Conservation (phyloP, 768 basidiomycete species). For the Lactarius quietus region DNA sequence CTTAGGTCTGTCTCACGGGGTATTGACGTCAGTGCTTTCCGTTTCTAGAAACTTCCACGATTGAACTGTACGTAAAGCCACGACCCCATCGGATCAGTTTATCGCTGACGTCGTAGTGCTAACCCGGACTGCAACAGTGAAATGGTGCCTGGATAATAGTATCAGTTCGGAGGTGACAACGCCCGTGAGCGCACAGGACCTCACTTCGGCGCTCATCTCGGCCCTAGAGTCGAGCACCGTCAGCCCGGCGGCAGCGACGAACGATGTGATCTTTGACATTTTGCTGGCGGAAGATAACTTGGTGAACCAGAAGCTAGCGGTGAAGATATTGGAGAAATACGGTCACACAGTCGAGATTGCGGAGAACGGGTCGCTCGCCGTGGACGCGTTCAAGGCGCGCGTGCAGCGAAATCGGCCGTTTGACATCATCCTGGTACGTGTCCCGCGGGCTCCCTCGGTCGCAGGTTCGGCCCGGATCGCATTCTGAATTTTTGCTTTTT, state of each 20-base stretch:
- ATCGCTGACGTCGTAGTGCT: constrained; percentile 28
- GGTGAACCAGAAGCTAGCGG: constrained; percentile 93
- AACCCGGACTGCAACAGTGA: constrained; percentile 50
- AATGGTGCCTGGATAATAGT: constrained; percentile 96
- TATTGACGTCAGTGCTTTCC: constrained; percentile 3
- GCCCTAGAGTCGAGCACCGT: constrained; percentile 95
- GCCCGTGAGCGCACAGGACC: constrained; percentile 82
- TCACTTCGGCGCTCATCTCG: constrained; percentile 87
- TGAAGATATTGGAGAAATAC: constrained; percentile 94
- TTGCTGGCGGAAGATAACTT: constrained; percentile 96
- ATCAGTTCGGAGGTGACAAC: constrained; percentile 94
- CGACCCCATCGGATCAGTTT: background rate
- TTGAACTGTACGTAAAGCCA: constrained; percentile 59
- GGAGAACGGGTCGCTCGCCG: constrained; percentile 92
- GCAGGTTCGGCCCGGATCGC: constrained; percentile 6
- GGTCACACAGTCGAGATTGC: constrained; percentile 96
- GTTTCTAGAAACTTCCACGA: constrained; percentile 52
- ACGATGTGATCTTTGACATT: constrained; percentile 86
- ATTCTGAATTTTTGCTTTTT: background rate
- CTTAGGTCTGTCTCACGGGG: background rate
- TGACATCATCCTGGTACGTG: constrained; percentile 84
- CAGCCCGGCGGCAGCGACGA: constrained; percentile 80
- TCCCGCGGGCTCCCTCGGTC: background rate
- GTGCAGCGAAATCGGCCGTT: constrained; percentile 69
- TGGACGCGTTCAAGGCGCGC: constrained; percentile 86